phyloP scores from a whole-genome alignment of 129 eudicot genomes.

The Mikania micrantha region DNA sequence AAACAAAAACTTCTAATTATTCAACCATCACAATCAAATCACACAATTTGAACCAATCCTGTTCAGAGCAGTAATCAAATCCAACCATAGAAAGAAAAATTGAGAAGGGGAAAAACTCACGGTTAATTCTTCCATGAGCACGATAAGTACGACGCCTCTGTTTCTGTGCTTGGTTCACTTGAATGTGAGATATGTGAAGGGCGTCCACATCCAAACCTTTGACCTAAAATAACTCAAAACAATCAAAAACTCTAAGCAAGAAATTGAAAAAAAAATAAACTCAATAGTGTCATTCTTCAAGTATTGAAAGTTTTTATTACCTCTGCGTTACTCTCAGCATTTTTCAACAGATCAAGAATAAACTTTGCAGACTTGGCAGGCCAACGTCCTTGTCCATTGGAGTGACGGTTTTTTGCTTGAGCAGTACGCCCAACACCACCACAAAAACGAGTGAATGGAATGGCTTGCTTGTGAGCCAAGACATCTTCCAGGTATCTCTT shows the following conservation, averaged over 20 bases:
- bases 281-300: too few species aligned
- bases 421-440: conserved; percentile 60
- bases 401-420: conserved; percentile 56
- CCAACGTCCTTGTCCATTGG: conserved; percentile 75
- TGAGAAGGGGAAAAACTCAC: background rate
- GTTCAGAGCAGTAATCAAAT: background rate
- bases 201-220: conserved; percentile 45
- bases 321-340: conserved; percentile 63
- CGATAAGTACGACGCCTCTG: conserved; percentile 42
- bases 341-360: conserved; percentile 49
- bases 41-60: background rate
- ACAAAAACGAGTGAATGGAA: conserved; percentile 63
- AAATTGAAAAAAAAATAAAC: background rate
- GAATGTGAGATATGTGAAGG: conserved; percentile 39
- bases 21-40: background rate
- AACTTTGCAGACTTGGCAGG: conserved; percentile 62
- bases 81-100: background rate
- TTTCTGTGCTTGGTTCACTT: conserved; percentile 44
- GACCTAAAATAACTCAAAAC: conserved; percentile 10
- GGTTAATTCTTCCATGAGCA: conserved; percentile 45
- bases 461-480: conserved; percentile 56
- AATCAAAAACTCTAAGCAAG: background rate
- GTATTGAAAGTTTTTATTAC: background rate
- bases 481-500: conserved; percentile 65
- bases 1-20: background rate